Conservation (phyloP, 306 rosid species). For the Rosa multiflora region DNA sequence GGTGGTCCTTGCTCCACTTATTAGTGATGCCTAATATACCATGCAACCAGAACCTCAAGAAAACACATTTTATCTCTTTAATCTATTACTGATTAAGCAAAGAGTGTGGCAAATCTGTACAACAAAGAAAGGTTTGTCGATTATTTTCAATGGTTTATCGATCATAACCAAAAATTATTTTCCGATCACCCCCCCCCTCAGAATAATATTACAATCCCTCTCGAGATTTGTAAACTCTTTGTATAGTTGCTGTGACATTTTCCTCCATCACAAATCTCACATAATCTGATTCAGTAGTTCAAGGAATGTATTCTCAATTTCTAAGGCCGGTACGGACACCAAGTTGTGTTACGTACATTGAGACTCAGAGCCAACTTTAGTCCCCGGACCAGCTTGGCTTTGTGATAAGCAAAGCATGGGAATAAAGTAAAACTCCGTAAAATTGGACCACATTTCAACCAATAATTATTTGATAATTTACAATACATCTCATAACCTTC, state of each 20-base stretch:
- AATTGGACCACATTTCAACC: conserved; percentile 1
- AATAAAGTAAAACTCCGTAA: neutral
- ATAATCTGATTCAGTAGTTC: neutral
- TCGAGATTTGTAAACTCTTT: neutral
- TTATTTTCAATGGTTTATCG: neutral
- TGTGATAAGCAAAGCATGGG: neutral
- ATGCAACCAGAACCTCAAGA: neutral
- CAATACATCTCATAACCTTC: neutral
- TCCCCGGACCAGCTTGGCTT: neutral
- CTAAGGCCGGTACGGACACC: neutral
- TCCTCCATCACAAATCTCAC: neutral
- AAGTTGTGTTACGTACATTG: conserved; percentile 4
- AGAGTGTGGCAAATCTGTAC: neutral
- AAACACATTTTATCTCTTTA: neutral
- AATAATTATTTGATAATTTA: conserved; percentile 7
- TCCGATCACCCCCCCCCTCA: neutral
- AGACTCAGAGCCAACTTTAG: neutral
- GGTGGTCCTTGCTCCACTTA: conserved; percentile 28
- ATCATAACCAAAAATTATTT: neutral
- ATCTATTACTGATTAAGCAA: neutral
- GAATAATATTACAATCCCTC: neutral
- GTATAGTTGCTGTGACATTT: neutral
- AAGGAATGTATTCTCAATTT: neutral
- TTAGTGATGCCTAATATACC: conserved; percentile 4
- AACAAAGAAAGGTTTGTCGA: neutral